A percentile compares a stretch with the other conserved stretches of the same genome.
phyloP scores from a whole-genome alignment of 2,329 filamentous ascomycete genomes.

The Pseudogymnoascus sp. region DNA sequence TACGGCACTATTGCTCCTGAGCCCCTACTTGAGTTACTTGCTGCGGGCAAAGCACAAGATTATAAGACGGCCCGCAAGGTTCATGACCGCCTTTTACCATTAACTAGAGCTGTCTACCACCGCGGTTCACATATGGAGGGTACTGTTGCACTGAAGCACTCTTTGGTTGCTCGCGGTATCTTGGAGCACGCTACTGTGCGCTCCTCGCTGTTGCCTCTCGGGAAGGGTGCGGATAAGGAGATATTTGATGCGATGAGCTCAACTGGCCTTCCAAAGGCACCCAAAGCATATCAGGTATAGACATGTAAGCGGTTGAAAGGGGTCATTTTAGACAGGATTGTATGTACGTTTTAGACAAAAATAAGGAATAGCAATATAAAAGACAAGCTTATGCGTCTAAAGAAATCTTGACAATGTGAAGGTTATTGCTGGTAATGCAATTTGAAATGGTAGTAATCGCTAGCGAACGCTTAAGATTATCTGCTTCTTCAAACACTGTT shows the following conservation, averaged over 20 bases:
- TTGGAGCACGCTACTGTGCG: constrained; percentile 40
- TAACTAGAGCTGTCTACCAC: constrained; percentile 46
- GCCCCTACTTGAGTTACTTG: constrained; percentile 40
- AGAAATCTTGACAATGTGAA: not conserved
- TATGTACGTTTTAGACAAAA: not conserved
- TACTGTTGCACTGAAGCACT: constrained; percentile 43
- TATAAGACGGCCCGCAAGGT: constrained; percentile 39
- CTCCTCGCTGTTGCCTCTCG: constrained; percentile 22
- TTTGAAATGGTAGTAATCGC: no score
- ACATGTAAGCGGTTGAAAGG: not conserved
- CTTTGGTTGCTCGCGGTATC: constrained; percentile 41
- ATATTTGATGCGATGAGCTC: constrained; percentile 10
- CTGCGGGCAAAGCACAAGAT: constrained; percentile 40
- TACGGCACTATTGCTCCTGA: constrained; percentile 46
- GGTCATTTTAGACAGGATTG: not conserved
- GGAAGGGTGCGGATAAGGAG: constrained; percentile 10
- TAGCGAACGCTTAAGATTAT: no score
- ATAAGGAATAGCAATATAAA: not conserved
- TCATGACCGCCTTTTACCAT: constrained; percentile 41
- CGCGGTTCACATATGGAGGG: constrained; percentile 48
- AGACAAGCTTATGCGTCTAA: not conserved
- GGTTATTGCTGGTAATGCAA: no score
- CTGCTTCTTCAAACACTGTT: no score
- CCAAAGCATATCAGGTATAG: constrained; percentile 5
- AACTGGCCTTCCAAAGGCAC: constrained; percentile 10